Base-by-base conservation (phyloP, 768 basidiomycete genomes). In the Suillus cothurnatus region DNA sequence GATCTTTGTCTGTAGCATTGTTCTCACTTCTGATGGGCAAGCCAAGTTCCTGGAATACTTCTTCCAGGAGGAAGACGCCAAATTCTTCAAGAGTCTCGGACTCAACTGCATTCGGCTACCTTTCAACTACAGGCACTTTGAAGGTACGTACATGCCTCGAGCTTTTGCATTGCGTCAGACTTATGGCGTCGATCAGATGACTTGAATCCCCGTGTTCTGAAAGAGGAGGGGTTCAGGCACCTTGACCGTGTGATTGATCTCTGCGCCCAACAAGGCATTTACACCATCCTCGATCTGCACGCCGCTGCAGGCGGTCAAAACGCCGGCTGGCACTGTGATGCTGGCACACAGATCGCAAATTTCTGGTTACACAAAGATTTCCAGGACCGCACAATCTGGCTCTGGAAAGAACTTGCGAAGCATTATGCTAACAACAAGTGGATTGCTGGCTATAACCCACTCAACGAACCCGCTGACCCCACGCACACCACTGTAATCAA, bases 331-430 rank as follows among this genome's bases (percentile, higher is more conserved):
- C 93, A 94, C 74, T 81, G 84, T 23, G 92, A 93, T 73, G 82
- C 86, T 21, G 90, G 89, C 19, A 83, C 84, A 12, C 89, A 90
- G 72, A 83, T 89, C 39, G 86, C 89, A 59, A 86, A 86, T 73
- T 88, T 93, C 81, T 94, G 91, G 90, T 84, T 84, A 60, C 90
- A 94, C 82, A 92, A 87, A 68, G 92, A 94, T 73, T 91, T 92
- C 82, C 92, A 93, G 74, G 90, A 94, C 75, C 86, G 92, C 2
- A 76, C 83, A 12, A 74, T 93, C 61, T 88, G 88, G 87, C 84
- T 95, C 45, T 94, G 93, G 93, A 82, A 82, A 43, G 80, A 91
- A 71, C 81, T 94, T 39, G 90, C 93, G 1, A 81, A 80, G 71
- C 91, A 91, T 74, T 93, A 94, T 81, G 88, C 83, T 68, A 83